Conservation (phyloP, 2,329 filamentous ascomycete species). For the Aspergillus aculeatinus region DNA sequence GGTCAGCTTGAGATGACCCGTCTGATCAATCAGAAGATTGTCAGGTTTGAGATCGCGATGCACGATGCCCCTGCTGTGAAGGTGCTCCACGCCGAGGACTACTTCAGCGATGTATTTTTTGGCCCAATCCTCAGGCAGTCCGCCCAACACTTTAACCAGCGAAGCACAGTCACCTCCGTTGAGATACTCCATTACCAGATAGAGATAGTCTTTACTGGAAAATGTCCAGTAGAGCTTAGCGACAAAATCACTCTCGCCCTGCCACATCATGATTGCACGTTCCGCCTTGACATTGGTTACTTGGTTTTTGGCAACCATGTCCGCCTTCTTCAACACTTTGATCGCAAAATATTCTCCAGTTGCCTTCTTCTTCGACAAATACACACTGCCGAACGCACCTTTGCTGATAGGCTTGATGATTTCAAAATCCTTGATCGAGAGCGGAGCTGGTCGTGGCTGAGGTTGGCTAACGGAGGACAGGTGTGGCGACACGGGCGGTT, state of each 20-base stretch:
- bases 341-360: conserved; percentile 98
- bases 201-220: conserved; percentile 97
- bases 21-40: conserved; percentile 94
- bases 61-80: conserved; percentile 91
- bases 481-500: conserved; percentile 78
- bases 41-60: conserved; percentile 97
- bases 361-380: conserved; percentile 96
- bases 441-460: conserved; percentile 82
- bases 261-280: conserved; percentile 99
- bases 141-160: conserved; percentile 88
- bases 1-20: conserved; percentile 92
- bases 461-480: conserved; percentile 74
- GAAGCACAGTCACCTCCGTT: conserved; percentile 97
- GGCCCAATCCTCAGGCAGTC: conserved; percentile 93
- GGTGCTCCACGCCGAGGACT: conserved; percentile 91
- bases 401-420: conserved; percentile 99
- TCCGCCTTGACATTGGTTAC: conserved; percentile 99
- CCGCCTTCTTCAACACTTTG: conserved; percentile 98
- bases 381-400: conserved; percentile 96
- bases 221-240: conserved; percentile 99
- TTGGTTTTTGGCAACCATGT: conserved; percentile 99
- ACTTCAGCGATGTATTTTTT: conserved; percentile 98
- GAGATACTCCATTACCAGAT: conserved; percentile 98
- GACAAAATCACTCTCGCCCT: conserved; percentile 97
- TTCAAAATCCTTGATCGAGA: conserved; percentile 98